Evolutionary conservation across 139 green algal species (phyloP).

Genomic region (Deuterostichococcus epilithicus): DNA sequence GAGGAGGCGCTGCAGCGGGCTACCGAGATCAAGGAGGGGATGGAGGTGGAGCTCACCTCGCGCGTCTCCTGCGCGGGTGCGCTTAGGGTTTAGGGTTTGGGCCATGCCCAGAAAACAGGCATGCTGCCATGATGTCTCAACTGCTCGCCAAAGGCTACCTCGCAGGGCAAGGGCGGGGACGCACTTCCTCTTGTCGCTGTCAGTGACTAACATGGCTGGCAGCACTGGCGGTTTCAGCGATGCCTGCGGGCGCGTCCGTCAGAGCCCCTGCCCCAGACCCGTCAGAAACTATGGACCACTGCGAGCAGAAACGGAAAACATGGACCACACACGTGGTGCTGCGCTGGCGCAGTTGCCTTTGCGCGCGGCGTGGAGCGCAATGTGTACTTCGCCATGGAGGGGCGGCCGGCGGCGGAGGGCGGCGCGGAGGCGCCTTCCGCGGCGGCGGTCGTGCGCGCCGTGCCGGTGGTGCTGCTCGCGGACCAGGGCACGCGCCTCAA

Average conservation of each 20-base stretch:
- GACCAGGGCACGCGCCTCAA: background rate
- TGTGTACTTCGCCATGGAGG: conserved; percentile 61
- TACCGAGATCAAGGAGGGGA: conserved; percentile 41
- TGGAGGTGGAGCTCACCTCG: conserved; percentile 27
- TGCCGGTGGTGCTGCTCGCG: background rate
- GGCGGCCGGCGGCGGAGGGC: conserved; percentile 9
- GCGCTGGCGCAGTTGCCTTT: conserved; percentile 59
- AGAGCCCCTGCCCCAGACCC: too few species aligned
- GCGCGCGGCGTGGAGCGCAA: conserved; percentile 57
- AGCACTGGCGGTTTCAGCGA: too few species aligned
- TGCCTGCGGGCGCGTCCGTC: too few species aligned
- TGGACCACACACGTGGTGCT: background rate
- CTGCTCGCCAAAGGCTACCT: too few species aligned
- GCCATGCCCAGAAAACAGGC: too few species aligned
- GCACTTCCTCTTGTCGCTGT: too few species aligned
- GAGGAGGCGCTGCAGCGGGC: conserved; percentile 32
- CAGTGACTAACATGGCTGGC: too few species aligned
- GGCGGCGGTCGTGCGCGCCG: background rate
- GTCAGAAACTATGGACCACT: too few species aligned
- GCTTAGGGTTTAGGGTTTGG: too few species aligned
- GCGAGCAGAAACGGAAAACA: too few species aligned
- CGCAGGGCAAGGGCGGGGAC: too few species aligned
- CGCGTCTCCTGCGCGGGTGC: conserved; percentile 47
- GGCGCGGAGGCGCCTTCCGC: background rate
- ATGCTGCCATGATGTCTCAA: too few species aligned